Conservation (phyloP, 305 asterid genomes). For the Solanum hybrid region DNA sequence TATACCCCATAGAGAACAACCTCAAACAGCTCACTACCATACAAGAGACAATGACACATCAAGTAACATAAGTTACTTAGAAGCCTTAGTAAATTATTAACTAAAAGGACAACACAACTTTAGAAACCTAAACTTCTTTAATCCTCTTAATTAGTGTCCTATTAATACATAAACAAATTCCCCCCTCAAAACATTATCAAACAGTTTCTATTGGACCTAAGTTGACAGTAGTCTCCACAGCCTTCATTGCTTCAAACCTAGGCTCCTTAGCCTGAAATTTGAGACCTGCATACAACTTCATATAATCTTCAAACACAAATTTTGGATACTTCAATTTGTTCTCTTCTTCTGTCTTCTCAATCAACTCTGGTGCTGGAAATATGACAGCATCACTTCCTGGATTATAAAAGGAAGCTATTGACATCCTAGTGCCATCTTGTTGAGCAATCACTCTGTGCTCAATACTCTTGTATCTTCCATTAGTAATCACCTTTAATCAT, state of each 20-base stretch:
- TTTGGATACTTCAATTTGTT: constrained; percentile 44
- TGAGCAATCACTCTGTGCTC: constrained; percentile 84
- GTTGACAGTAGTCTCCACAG: constrained; percentile 17
- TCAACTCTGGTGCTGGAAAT: constrained; percentile 67
- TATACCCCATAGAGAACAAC: background rate
- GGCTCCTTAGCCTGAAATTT: constrained; percentile 95
- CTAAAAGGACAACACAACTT: background rate
- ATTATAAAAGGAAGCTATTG: constrained; percentile 84
- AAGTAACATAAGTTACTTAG: background rate
- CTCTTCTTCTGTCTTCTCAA: constrained; percentile 38
- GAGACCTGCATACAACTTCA: constrained; percentile 76
- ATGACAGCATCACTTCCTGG: constrained; percentile 89
- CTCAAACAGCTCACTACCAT: background rate
- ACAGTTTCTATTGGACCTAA: constrained; percentile 7
- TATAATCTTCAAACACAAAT: constrained; percentile 89
- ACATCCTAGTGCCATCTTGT: constrained; percentile 79
- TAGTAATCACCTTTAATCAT: constrained; percentile 45
- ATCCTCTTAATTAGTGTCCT: background rate
- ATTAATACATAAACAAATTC: background rate
- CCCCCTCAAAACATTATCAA: background rate
- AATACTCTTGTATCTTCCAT: constrained; percentile 91
- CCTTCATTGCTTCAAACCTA: constrained; percentile 85
- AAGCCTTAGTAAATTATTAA: background rate
- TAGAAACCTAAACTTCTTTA: background rate
- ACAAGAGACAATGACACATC: background rate